Evolutionary conservation across 352 stramenopile genomes (phyloP), one percentile per base, ranked within the genome.

Genomic region (Aphanomyces euteiches): DNA sequence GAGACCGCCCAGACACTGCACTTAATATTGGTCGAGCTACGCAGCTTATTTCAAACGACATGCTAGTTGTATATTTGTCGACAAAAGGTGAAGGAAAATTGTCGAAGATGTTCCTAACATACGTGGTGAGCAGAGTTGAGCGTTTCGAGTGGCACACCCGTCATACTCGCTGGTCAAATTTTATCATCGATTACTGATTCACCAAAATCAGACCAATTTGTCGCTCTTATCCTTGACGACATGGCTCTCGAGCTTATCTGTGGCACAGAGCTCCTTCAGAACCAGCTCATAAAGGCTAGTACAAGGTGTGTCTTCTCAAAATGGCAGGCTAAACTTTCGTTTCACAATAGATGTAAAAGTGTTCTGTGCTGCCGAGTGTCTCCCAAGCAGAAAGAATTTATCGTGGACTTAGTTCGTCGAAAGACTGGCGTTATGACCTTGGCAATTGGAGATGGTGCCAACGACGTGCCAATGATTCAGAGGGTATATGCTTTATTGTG

Each of bases 301-400:
- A 78, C 79, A 5, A 61, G 58, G 54, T 61, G 41, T 12, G 15
- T 65, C 8, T 69, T 69, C 37, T 67, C 57, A 53, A 53, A 59
- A 67, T 58, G 36, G 28, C 28, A 28, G 28, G 28, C 28, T 56
- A n/a, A n/a, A 67, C 78, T 61, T 78, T 28, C 28, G 28, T 28
- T 28, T 28, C 28, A 75, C 96, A 73, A 13, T 68, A 56, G 48
- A 75, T 98, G 92, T 65, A 81, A 97, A 39, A 96, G 93, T 21
- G 96, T 99, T 1, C 93, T 99, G 63, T 97, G 94, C 48, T 98
- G 94, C 47, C 89, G 97, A 47, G 97, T 99, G 7, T 98, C 88
- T 66, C 96, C 96, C 12, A 94, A 96, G 67, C 97, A 99, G 78
- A 99, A 99, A 72, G 91, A 97, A 12, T 81, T 98, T n/a, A 85